Evolutionary conservation across 768 basidiomycete genomes (phyloP).

Genomic region (Suillus hirtellus): DNA sequence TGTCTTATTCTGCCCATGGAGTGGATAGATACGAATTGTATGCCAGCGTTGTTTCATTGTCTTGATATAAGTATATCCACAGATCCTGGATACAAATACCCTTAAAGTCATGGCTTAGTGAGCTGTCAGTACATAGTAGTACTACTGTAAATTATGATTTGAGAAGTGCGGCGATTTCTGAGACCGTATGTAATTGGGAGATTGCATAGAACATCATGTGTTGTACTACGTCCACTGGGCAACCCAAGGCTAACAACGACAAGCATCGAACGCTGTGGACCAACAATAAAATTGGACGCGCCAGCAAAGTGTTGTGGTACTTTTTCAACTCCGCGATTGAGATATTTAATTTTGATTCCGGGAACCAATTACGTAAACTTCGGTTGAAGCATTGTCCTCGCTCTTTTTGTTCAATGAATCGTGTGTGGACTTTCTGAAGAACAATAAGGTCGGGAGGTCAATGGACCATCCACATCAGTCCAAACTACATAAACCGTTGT

Average conservation of each 20-base stretch:
- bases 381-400: slow-evolving; percentile 11
- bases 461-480: slow-evolving; percentile 12
- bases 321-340: slow-evolving; percentile 13
- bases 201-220: not conserved
- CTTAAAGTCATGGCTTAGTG: not conserved
- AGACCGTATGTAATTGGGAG: not conserved
- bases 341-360: slow-evolving; percentile 13
- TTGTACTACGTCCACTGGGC: slow-evolving; percentile 6
- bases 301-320: not conserved
- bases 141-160: not conserved
- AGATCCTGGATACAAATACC: not conserved
- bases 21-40: not conserved
- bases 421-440: slow-evolving; percentile 20
- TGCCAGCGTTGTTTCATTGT: not conserved
- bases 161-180: not conserved
- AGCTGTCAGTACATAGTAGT: not conserved
- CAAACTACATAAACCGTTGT: slow-evolving; percentile 25
- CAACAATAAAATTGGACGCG: not conserved
- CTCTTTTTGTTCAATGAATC: slow-evolving; percentile 12
- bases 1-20: slow-evolving; percentile 3
- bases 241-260: not conserved
- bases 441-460: slow-evolving; percentile 29
- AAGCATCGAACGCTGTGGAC: not conserved
- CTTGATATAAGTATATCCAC: not conserved
- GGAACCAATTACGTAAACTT: slow-evolving; percentile 9